These are phyloP conservation scores for Gonium pectorale DNA, from an alignment of 139 green algal genomes.

Conservation along the genomic window DNA sequence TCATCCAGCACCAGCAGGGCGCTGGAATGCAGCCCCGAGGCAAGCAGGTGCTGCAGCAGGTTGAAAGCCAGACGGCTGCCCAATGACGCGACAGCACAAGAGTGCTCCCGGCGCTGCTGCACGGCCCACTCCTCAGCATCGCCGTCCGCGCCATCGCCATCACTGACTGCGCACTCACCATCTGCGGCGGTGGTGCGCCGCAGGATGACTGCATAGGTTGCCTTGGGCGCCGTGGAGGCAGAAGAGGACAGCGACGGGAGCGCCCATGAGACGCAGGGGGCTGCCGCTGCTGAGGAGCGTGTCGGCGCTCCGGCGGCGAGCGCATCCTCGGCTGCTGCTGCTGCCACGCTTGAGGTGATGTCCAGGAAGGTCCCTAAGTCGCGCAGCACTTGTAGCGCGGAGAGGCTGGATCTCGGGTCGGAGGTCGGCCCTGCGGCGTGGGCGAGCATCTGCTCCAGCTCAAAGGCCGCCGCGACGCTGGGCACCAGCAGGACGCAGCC, in stretches of 20 bases:
- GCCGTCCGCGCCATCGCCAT: too few species aligned
- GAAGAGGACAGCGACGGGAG: too few species aligned
- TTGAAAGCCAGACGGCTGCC: not conserved
- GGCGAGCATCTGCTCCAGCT: slow-evolving; percentile 15
- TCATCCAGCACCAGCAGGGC: slow-evolving; percentile 7
- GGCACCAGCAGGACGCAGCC: slow-evolving; percentile 6
- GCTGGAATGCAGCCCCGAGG: not conserved
- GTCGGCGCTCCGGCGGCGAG: too few species aligned
- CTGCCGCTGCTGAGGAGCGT: too few species aligned
- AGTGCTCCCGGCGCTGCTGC: not conserved
- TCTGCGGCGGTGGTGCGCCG: too few species aligned
- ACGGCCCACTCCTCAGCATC: too few species aligned
- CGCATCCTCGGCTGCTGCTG: not conserved
- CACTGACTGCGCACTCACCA: too few species aligned
- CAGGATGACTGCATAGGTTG: too few species aligned
- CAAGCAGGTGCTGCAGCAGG: slow-evolving; percentile 13
- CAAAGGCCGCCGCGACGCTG: not conserved
- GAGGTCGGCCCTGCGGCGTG: too few species aligned
- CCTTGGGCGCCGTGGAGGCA: too few species aligned
- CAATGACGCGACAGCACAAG: not conserved
- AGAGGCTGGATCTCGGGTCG: too few species aligned
- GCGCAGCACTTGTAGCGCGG: not conserved
- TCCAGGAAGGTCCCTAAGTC: slow-evolving; percentile 39
- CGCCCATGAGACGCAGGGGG: too few species aligned
- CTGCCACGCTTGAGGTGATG: not conserved